Evolutionary conservation across 495 filamentous ascomycete species (phyloP).

Genomic region (Annulohypoxylon moriforme): DNA sequence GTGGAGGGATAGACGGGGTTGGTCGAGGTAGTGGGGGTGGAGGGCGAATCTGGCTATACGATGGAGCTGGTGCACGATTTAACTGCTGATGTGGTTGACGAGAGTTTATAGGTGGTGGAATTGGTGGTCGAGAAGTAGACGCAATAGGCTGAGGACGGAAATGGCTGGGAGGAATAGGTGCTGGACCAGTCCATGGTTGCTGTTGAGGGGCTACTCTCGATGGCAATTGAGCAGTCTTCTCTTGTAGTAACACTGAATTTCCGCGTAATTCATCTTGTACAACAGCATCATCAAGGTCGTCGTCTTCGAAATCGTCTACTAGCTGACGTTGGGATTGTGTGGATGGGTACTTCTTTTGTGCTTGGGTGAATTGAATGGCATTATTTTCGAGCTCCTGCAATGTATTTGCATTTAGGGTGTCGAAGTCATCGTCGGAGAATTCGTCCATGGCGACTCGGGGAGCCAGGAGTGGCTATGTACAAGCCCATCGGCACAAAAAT

Average conservation of each 20-base stretch:
- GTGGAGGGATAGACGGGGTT: slow-evolving; percentile 37
- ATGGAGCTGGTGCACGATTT: slow-evolving; percentile 30
- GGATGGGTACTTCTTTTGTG: slow-evolving; percentile 43
- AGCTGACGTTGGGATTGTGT: slow-evolving; percentile 43
- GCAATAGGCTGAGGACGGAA: slow-evolving; percentile 32
- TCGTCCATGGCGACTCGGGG: slow-evolving; percentile 58
- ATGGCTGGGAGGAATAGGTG: slow-evolving; percentile 32
- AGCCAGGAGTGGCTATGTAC: slow-evolving; percentile 40
- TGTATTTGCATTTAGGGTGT: slow-evolving; percentile 56
- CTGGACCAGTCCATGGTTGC: slow-evolving; percentile 37
- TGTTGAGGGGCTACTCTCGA: slow-evolving; percentile 35
- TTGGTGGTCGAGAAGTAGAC: slow-evolving; percentile 22
- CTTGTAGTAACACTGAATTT: slow-evolving; percentile 21
- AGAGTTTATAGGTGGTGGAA: slow-evolving; percentile 17
- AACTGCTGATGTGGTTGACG: slow-evolving; percentile 45
- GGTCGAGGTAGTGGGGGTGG: slow-evolving; percentile 43
- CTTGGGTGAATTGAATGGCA: slow-evolving; percentile 61
- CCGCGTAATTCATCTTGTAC: slow-evolving; percentile 33
- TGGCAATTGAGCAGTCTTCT: slow-evolving; percentile 27
- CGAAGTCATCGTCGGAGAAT: slow-evolving; percentile 61
- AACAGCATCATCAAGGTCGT: slow-evolving; percentile 52
- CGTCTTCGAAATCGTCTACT: slow-evolving; percentile 45
- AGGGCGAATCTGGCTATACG: slow-evolving; percentile 41
- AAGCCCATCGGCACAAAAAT: slow-evolving; percentile 47
- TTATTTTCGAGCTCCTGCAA: slow-evolving; percentile 61